phyloP scores from a whole-genome alignment of 495 filamentous ascomycete genomes.

The Diplogelasinospora grovesii region DNA sequence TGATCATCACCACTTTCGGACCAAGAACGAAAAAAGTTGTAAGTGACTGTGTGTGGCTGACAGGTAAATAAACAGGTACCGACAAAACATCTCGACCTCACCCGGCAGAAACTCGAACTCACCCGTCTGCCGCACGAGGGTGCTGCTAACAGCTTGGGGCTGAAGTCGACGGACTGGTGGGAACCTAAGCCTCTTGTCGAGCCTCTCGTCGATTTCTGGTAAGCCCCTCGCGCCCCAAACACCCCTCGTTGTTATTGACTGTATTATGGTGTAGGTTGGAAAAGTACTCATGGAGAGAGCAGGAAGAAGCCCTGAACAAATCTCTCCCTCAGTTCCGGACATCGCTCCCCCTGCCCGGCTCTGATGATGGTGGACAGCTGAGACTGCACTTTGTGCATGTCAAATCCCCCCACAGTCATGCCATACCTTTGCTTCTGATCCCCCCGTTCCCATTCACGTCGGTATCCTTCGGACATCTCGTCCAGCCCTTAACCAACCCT shows the following conservation, averaged over 20 bases:
- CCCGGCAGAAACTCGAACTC: constrained; percentile 48
- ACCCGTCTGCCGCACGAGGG: constrained; percentile 47
- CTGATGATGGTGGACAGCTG: constrained; percentile 24
- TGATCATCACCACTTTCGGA: neutral
- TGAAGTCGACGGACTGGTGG: constrained; percentile 38
- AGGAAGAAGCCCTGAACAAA: constrained; percentile 49
- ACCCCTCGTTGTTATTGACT: neutral
- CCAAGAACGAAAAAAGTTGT: neutral
- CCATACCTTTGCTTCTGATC: constrained; percentile 55
- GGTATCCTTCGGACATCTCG: constrained; percentile 57
- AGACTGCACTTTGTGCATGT: constrained; percentile 53
- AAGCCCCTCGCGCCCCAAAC: constrained; percentile 9
- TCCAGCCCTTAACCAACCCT: constrained; percentile 49
- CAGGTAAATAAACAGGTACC: constrained; percentile 42
- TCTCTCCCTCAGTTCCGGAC: constrained; percentile 55
- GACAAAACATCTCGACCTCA: constrained; percentile 45
- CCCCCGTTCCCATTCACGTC: constrained; percentile 68
- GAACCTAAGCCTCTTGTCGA: constrained; percentile 43
- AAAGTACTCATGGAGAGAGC: constrained; percentile 53
- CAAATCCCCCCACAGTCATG: constrained; percentile 38
- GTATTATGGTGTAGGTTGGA: constrained; percentile 41
- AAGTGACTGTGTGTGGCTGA: too few relatives aligned
- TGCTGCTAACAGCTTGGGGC: constrained; percentile 9
- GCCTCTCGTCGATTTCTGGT: constrained; percentile 49
- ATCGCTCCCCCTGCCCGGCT: constrained; percentile 31